Evolutionary conservation across 495 filamentous ascomycete species (phyloP).

Genomic region (Daldinia decipiens): DNA sequence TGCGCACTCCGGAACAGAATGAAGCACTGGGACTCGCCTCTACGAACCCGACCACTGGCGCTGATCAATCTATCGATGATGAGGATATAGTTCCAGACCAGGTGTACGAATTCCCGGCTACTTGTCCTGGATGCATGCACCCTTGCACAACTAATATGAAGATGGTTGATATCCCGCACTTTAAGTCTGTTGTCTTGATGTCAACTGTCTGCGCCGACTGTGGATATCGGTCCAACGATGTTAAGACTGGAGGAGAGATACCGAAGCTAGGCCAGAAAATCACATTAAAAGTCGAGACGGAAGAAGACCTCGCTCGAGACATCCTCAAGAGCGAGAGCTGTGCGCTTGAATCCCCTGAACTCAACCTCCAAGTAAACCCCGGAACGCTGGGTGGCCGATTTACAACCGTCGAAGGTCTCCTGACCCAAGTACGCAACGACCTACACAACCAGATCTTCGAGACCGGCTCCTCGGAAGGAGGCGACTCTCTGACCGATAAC

Average conservation of each 20-base stretch:
- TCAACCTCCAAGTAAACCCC: constrained; percentile 82
- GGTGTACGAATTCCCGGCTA: constrained; percentile 88
- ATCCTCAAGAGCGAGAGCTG: constrained; percentile 97
- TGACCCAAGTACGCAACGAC: constrained; percentile 93
- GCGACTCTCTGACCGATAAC: constrained; percentile 75
- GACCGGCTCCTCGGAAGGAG: constrained; percentile 62
- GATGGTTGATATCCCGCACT: constrained; percentile 95
- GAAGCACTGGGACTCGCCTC: constrained; percentile 74
- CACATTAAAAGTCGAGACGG: constrained; percentile 74
- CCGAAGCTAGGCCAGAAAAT: constrained; percentile 88
- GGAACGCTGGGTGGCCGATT: constrained; percentile 97
- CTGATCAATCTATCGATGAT: constrained; percentile 59
- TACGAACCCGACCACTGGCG: constrained; percentile 41
- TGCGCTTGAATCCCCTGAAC: constrained; percentile 82
- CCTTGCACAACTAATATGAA: constrained; percentile 89
- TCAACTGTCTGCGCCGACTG: constrained; percentile 87
- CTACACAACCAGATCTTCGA: constrained; percentile 87
- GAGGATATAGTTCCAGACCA: constrained; percentile 87
- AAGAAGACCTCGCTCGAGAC: constrained; percentile 86
- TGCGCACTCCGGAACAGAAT: constrained; percentile 86
- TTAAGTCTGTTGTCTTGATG: constrained; percentile 94
- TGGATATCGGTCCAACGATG: constrained; percentile 93
- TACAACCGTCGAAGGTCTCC: constrained; percentile 92
- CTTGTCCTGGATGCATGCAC: constrained; percentile 89
- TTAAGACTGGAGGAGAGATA: constrained; percentile 94